Percentiles rank a stretch among this genome's conserved stretches.
Evolutionary conservation across 2,329 filamentous ascomycete genomes (phyloP).

Genomic region (Apiospora aurea): DNA sequence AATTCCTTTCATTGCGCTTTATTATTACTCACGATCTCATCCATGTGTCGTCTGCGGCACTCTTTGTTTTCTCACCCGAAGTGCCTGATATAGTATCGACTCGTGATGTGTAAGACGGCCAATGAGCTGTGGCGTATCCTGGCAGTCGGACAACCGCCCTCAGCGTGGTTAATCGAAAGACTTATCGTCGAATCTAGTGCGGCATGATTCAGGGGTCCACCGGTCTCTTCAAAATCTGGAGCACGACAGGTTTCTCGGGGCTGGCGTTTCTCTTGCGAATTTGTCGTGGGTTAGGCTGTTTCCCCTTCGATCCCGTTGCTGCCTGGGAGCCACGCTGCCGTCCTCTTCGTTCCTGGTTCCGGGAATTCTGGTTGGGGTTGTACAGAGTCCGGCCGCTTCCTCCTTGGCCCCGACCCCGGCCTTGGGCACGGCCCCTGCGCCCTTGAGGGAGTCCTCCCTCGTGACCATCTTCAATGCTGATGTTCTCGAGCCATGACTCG

Average conservation of each 20-base stretch:
- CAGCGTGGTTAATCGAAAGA: not conserved
- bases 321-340: not conserved
- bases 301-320: not conserved
- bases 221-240: conserved; percentile 1
- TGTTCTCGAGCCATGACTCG: not conserved
- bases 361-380: not conserved
- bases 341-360: not conserved
- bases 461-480: not conserved
- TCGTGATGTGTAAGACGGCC: not conserved
- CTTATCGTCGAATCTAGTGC: not conserved
- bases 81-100: not conserved
- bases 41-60: not conserved
- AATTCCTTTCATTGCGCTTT: too few relatives aligned
- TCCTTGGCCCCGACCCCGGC: not conserved
- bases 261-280: not conserved
- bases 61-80: not conserved
- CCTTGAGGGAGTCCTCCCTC: not conserved
- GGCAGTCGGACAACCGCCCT: not conserved
- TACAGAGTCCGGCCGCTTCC: not conserved
- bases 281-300: not conserved
- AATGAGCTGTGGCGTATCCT: not conserved
- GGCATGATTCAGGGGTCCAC: not conserved
- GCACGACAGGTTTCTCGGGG: not conserved
- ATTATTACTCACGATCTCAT: not conserved
- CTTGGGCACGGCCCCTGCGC: not conserved